phyloP scores from a whole-genome alignment of 2,329 filamentous ascomycete genomes.

The Chaetomium olivaceum region DNA sequence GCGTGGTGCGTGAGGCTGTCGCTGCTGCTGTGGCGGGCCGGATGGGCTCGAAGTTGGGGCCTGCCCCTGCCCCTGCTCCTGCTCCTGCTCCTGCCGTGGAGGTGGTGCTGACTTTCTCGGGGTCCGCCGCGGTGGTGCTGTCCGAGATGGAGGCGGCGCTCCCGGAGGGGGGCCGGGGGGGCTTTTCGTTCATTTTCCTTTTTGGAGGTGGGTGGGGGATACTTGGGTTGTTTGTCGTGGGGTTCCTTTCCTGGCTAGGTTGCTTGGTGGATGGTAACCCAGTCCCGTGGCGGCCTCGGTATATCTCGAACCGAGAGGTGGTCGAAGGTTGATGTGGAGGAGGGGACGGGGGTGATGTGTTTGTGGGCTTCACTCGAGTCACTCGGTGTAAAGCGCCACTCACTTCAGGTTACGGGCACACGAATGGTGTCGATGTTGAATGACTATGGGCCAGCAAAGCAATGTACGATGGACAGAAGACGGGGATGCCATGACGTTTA shows the following conservation, averaged over 20 bases:
- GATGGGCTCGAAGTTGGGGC: slow-evolving; percentile 11
- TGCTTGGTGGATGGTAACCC: not conserved
- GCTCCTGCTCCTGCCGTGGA: no score
- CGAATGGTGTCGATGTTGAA: not conserved
- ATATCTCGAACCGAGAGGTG: not conserved
- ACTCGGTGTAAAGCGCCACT: not conserved
- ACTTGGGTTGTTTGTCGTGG: not conserved
- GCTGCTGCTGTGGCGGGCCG: not conserved
- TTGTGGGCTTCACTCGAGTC: not conserved
- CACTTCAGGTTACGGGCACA: not conserved
- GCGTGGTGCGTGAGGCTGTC: no score
- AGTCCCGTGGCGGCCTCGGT: not conserved
- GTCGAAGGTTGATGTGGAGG: not conserved
- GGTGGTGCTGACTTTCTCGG: not conserved
- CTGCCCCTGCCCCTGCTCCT: no score
- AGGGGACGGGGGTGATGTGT: not conserved
- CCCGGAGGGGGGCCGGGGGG: not conserved
- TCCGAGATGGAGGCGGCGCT: not conserved
- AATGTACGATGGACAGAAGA: not conserved
- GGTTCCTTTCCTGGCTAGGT: not conserved
- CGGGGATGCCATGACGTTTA: slow-evolving; percentile 18
- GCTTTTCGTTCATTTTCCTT: slow-evolving; percentile 4
- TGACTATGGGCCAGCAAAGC: not conserved
- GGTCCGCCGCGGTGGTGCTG: not conserved
- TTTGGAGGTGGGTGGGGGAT: no score